These are phyloP conservation scores for Fusarium penzigii DNA, from an alignment of 2,329 filamentous ascomycete species.

Conservation along the genomic window DNA sequence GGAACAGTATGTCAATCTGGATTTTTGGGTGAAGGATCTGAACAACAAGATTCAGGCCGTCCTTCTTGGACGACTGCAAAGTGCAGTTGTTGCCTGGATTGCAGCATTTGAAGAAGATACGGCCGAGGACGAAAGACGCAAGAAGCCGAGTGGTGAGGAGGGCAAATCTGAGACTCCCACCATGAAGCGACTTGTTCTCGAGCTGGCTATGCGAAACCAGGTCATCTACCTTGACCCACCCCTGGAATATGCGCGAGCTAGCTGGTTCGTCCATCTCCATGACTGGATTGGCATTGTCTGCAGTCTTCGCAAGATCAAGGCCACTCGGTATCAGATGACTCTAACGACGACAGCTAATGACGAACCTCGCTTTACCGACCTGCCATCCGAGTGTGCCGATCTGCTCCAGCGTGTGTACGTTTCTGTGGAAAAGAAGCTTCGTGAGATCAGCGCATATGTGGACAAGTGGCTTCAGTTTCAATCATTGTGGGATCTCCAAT, in stretches of 20 bases:
- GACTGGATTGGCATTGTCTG: constrained; percentile 92
- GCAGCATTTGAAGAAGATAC: constrained; percentile 72
- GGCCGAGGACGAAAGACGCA: constrained; percentile 54
- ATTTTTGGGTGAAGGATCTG: constrained; percentile 84
- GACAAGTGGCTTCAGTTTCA: constrained; percentile 99
- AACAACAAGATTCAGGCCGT: constrained; percentile 83
- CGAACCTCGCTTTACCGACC: constrained; percentile 75
- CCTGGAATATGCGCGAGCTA: constrained; percentile 85
- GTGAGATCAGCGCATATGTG: constrained; percentile 80
- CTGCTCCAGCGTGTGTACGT: constrained; percentile 79
- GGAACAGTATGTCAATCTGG: constrained; percentile 92
- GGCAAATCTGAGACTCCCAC: constrained; percentile 57
- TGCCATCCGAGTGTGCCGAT: constrained; percentile 81
- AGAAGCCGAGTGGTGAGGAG: constrained; percentile 48
- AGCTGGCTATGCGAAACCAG: constrained; percentile 97
- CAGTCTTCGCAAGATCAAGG: constrained; percentile 91
- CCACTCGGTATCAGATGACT: constrained; percentile 90
- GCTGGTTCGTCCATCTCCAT: constrained; percentile 91
- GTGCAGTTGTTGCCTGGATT: constrained; percentile 86
- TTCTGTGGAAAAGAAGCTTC: constrained; percentile 79
- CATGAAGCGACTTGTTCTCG: constrained; percentile 77
- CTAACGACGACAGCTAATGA: constrained; percentile 67
- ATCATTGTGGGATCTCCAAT: constrained; percentile 95
- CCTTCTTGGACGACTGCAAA: constrained; percentile 78
- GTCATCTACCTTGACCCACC: constrained; percentile 96